Evolutionary conservation across 768 basidiomycete genomes (phyloP).

Genomic region (Trametes sanguinea): DNA sequence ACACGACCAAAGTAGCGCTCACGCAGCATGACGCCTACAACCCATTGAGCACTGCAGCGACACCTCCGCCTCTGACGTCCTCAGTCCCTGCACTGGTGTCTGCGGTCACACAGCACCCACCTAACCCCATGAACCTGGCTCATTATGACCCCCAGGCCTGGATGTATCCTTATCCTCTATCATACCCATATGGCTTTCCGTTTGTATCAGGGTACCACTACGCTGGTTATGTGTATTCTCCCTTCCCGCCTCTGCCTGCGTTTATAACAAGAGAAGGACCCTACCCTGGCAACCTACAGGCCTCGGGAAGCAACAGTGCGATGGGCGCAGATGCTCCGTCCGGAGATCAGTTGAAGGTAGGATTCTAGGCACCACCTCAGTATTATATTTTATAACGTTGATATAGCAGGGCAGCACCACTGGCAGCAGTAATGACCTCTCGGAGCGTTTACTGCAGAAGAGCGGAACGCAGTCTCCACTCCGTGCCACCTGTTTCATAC

Average conservation of each 20-base stretch:
- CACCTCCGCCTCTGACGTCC: slow-evolving; percentile 39
- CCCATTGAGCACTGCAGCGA: slow-evolving; percentile 35
- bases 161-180: slow-evolving; percentile 54
- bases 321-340: background rate
- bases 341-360: background rate
- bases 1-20: slow-evolving; percentile 17
- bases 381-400: background rate
- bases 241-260: background rate
- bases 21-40: too few species aligned
- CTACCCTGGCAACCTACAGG: background rate
- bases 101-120: slow-evolving; percentile 17
- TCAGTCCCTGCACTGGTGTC: slow-evolving; percentile 38
- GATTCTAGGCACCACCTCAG: background rate
- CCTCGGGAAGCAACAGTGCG: background rate
- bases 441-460: background rate
- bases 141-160: slow-evolving; percentile 53
- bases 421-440: background rate
- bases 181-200: slow-evolving; percentile 53
- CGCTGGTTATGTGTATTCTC: slow-evolving; percentile 8
- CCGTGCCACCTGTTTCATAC: slow-evolving; percentile 67
- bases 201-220: slow-evolving; percentile 49
- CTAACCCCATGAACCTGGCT: slow-evolving; percentile 37
- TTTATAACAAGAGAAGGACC: background rate
- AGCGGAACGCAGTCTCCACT: slow-evolving; percentile 51
- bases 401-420: background rate